phyloP scores from a whole-genome alignment of 2,329 filamentous ascomycete species.

The Trichoderma arundinaceum region DNA sequence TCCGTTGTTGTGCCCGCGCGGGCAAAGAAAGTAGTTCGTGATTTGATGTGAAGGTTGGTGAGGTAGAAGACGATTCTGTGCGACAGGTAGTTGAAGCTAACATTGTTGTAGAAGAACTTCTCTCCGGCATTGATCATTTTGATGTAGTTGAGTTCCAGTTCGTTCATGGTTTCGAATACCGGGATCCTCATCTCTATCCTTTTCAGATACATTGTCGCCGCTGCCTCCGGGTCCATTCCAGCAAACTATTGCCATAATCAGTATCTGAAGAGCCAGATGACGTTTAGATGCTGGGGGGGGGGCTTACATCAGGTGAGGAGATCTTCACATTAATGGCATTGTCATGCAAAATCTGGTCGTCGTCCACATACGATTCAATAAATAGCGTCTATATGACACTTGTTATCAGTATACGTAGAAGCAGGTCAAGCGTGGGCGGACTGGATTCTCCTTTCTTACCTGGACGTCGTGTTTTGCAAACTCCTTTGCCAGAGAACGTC shows the following conservation, averaged over 20 bases:
- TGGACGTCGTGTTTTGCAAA: conserved; percentile 98
- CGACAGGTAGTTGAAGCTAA: conserved; percentile 93
- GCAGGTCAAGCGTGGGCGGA: no score
- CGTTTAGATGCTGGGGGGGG: background rate
- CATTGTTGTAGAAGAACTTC: conserved; percentile 93
- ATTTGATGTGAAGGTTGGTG: conserved; percentile 96
- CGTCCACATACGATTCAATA: conserved; percentile 93
- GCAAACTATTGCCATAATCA: conserved; percentile 65
- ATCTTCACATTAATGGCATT: conserved; percentile 98
- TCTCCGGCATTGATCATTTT: conserved; percentile 99
- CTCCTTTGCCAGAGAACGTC: conserved; percentile 87
- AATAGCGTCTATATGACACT: conserved; percentile 75
- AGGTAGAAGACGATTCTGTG: conserved; percentile 98
- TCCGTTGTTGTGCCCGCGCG: conserved; percentile 85
- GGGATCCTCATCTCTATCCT: conserved; percentile 93
- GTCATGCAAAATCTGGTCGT: conserved; percentile 91
- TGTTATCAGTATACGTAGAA: background rate
- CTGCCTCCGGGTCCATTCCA: conserved; percentile 89
- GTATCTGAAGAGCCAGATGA: conserved; percentile 20
- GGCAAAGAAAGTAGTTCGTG: conserved; percentile 89
- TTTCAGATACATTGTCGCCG: conserved; percentile 86
- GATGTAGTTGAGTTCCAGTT: conserved; percentile 92
- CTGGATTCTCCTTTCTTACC: conserved; percentile 52
- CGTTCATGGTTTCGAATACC: conserved; percentile 95
- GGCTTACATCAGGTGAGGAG: conserved; percentile 84